Evolutionary conservation across 2,329 filamentous ascomycete genomes (phyloP).

Genomic region (Boeremia lycopersici): DNA sequence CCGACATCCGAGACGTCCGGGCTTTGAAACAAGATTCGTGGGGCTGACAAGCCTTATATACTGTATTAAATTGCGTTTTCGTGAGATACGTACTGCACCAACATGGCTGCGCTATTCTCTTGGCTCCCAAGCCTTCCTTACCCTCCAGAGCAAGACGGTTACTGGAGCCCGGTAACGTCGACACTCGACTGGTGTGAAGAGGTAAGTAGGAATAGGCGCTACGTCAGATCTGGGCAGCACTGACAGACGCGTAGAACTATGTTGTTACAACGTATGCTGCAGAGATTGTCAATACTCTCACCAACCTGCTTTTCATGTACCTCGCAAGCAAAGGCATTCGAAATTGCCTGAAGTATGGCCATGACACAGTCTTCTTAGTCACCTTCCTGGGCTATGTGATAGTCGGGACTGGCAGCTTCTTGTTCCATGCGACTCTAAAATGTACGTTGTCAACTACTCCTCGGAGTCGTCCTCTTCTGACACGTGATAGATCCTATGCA

Average conservation of each 20-base stretch:
- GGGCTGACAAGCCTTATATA: constrained; percentile 3
- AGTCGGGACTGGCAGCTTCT: constrained; percentile 66
- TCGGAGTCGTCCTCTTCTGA: constrained; percentile 55
- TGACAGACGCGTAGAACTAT: constrained; percentile 63
- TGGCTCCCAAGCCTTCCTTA: constrained; percentile 55
- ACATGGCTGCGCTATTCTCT: constrained; percentile 42
- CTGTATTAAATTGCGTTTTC: background rate
- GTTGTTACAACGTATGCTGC: constrained; percentile 76
- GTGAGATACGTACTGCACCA: background rate
- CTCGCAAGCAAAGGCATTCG: constrained; percentile 76
- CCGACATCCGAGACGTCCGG: constrained; percentile 25
- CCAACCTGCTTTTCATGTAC: constrained; percentile 81
- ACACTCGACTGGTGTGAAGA: constrained; percentile 84
- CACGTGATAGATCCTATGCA: constrained; percentile 68
- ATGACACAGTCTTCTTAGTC: constrained; percentile 77
- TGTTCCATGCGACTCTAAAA: constrained; percentile 69
- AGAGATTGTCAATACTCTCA: constrained; percentile 79
- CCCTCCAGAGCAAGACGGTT: constrained; percentile 60
- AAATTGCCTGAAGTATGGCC: constrained; percentile 73
- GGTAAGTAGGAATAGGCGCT: constrained; percentile 50
- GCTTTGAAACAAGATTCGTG: constrained; percentile 12
- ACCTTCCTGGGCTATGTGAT: constrained; percentile 66
- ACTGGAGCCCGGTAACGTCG: constrained; percentile 73
- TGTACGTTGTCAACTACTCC: constrained; percentile 51
- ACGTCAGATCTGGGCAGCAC: background rate